Evolutionary conservation across 129 eudicot species (phyloP).

Genomic region (Ambrosia trifida): DNA sequence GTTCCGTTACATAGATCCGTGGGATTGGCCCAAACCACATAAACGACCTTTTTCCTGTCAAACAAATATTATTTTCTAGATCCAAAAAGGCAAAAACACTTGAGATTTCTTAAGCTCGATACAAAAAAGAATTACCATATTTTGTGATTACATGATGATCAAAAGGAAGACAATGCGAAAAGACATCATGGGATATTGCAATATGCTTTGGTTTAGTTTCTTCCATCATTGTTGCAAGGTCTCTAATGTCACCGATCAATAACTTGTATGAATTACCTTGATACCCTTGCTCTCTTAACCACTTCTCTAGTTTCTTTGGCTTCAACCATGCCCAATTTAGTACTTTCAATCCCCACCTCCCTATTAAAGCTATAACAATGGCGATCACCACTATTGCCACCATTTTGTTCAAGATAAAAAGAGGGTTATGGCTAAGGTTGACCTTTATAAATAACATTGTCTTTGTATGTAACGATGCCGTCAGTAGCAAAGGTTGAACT

Average conservation of each 20-base stretch:
- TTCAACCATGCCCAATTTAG: conserved; percentile 56
- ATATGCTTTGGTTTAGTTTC: conserved; percentile 35
- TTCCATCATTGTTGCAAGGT: conserved; percentile 29
- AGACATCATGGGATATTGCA: conserved; percentile 37
- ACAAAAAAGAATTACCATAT: conserved; percentile 38
- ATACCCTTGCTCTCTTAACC: conserved; percentile 48
- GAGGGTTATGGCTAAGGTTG: background rate
- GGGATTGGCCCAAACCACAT: conserved; percentile 63
- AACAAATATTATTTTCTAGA: background rate
- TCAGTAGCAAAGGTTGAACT: background rate
- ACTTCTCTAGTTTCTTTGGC: conserved; percentile 57
- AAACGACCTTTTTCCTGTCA: conserved; percentile 45
- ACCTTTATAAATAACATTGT: conserved; percentile 9
- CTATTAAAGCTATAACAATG: conserved; percentile 32
- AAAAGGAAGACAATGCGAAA: conserved; percentile 40
- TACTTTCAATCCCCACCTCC: conserved; percentile 31
- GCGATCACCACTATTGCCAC: conserved; percentile 24
- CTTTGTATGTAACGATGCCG: conserved; percentile 4
- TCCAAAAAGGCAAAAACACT: background rate
- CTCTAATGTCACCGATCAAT: conserved; percentile 45
- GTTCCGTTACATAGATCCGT: conserved; percentile 38
- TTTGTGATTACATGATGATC: conserved; percentile 37
- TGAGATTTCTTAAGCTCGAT: background rate
- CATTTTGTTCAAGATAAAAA: conserved; percentile 19
- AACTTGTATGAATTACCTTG: conserved; percentile 46